These are phyloP conservation scores for Paraglomus brasilianum DNA, from an alignment of 192 early-diverging fungal genomes.

Conservation along the genomic window DNA sequence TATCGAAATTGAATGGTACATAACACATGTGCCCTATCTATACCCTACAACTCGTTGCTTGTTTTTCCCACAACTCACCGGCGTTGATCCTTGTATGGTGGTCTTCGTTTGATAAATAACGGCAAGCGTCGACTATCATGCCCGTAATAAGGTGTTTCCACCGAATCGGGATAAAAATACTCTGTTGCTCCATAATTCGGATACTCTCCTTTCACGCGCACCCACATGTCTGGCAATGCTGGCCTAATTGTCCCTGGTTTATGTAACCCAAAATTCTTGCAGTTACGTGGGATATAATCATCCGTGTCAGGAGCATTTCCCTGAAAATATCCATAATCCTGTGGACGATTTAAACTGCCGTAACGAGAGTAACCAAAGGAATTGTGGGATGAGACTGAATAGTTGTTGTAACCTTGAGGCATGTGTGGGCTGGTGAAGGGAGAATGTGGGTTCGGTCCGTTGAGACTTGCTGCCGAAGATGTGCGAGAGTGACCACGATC, in stretches of 20 bases:
- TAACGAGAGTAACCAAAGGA: not conserved
- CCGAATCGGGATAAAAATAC: conserved; percentile 11
- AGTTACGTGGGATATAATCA: too few relatives aligned
- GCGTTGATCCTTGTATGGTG: not conserved
- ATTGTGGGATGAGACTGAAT: not conserved
- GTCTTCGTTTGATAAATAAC: conserved; percentile 17
- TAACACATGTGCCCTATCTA: too few relatives aligned
- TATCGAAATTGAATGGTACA: too few relatives aligned
- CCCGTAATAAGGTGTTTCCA: conserved; percentile 9
- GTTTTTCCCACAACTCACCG: conserved; percentile 7
- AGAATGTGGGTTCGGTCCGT: not conserved
- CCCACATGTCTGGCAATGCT: conserved; percentile 25
- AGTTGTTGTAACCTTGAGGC: not conserved
- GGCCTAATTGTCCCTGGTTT: conserved; percentile 24
- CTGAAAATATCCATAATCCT: conserved; percentile 1
- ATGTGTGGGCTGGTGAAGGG: conserved; percentile 14
- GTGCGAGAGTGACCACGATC: conserved; percentile 11
- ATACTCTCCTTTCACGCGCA: conserved; percentile 14
- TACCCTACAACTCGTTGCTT: too few relatives aligned
- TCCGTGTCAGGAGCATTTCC: conserved; percentile 9
- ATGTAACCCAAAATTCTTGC: not conserved
- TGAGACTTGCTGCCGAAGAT: conserved; percentile 10
- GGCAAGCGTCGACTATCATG: conserved; percentile 10
- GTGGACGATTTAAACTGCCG: conserved; percentile 8
- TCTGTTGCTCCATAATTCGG: conserved; percentile 22